Evolutionary conservation across 148 eudicot species (phyloP).

Genomic region (Rhododendron henanense): DNA sequence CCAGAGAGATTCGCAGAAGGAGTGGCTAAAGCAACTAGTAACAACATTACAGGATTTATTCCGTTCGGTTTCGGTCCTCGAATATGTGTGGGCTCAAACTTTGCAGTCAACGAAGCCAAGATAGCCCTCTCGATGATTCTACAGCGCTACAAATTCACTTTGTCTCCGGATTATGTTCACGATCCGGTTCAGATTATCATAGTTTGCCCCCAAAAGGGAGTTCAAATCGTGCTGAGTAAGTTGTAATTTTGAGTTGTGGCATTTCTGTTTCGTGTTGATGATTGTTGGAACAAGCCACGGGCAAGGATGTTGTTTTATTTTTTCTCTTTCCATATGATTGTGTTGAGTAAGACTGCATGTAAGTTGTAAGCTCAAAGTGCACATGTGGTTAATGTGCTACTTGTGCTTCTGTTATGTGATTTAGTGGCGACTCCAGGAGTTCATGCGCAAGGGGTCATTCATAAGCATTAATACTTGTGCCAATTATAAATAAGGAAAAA

Average conservation of each 20-base stretch:
- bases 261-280: neutral
- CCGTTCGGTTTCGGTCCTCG: constrained; percentile 3
- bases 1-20: neutral
- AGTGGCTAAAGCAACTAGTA: constrained; percentile 2
- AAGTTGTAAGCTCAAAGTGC: too few relatives aligned
- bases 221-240: neutral
- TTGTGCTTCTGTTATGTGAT: too few relatives aligned
- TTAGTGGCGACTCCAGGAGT: too few relatives aligned
- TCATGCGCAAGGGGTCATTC: too few relatives aligned
- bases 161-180: neutral
- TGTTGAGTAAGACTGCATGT: too few relatives aligned
- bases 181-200: neutral
- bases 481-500: too few relatives aligned
- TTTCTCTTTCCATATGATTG: too few relatives aligned
- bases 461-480: too few relatives aligned
- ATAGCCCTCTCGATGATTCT: neutral
- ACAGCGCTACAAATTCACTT: constrained; percentile 1
- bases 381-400: too few relatives aligned
- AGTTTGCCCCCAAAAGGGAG: neutral
- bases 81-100: neutral
- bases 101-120: neutral
- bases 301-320: neutral
- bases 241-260: neutral
- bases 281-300: neutral
- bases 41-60: neutral